phyloP scores from a whole-genome alignment of 1,284 basidiomycete species.

The Ceratorhiza oryzae-sativae region DNA sequence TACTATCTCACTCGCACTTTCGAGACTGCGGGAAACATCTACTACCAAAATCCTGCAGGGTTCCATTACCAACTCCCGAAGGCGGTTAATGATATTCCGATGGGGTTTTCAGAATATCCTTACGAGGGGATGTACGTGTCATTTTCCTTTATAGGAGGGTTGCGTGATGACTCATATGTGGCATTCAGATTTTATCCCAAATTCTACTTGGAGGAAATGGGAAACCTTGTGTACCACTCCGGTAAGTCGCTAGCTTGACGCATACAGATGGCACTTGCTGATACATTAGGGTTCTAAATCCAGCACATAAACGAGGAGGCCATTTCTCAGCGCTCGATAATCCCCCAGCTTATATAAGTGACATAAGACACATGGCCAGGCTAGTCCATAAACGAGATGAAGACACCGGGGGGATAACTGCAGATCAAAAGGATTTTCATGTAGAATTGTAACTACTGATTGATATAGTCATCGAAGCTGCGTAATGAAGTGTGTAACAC shows the following conservation, averaged over 20 bases:
- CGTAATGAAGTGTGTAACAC: too few species aligned
- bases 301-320: not conserved
- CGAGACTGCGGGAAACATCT: slow-evolving; percentile 34
- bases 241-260: not conserved
- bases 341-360: slow-evolving; percentile 4
- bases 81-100: slow-evolving; percentile 27
- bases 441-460: not conserved
- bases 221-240: slow-evolving; percentile 10
- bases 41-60: slow-evolving; percentile 35
- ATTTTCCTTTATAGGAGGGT: not conserved
- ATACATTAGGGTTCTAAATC: not conserved
- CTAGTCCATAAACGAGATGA: not conserved
- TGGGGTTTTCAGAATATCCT: slow-evolving; percentile 31
- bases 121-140: slow-evolving; percentile 33
- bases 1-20: slow-evolving; percentile 41
- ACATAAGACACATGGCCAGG: not conserved
- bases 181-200: not conserved
- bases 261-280: not conserved
- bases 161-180: not conserved
- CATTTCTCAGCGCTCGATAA: slow-evolving; percentile 25
- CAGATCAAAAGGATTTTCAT: not conserved
- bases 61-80: slow-evolving; percentile 6
- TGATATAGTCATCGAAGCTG: too few species aligned
- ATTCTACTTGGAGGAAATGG: slow-evolving; percentile 12
- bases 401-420: not conserved